Base-by-base conservation (phyloP, 2,329 filamentous ascomycete genomes). In the Ceratocystis lukuohia region DNA sequence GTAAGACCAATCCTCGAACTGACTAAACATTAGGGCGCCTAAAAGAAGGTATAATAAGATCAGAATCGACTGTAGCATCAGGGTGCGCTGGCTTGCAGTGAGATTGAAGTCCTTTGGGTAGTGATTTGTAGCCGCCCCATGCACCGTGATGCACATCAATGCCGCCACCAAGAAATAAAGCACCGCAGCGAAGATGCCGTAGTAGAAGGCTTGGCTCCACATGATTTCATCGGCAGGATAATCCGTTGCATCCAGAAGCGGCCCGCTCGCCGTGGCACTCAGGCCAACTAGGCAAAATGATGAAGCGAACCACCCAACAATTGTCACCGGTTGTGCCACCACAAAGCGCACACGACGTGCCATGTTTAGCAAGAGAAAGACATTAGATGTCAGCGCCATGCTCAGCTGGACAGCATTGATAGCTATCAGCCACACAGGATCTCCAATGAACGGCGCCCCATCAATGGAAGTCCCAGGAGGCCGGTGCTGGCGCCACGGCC, bases 1-100 rank as follows among this genome's bases (percentile, higher is more conserved):
- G 72, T 88, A 96, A 22, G 80, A 77, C 86, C 91, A 94, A 2
- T 76, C 80, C 69, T 96, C 87, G 2, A 94, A 80, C 1, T 78
- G 78, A 5, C 84, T 84, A 72, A 94, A 96, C 0, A 96, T 77
- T 0, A 86, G 82, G 0, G 87, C 90, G 0, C 92, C 92, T 1
- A 91, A 75, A 0, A 89, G 84, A 0, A 96, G 78, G 79, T 94
- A 96, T 61, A 89, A 76, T 64, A 96, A 86, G 72, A 95, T 89
- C 66, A 88, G 78, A 75, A 95, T 95, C 1, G 91, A 96, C 75
- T 96, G 92, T 33, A 96, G 76, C 79, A 96, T 96, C 25, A 96
- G 78, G 0, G 90, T 96, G 8, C 92, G 83, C 74, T 96, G 92
- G 68, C 87, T 88, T 65, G 86, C 83, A 0, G 88, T 92, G 28